phyloP scores from a whole-genome alignment of 306 rosid genomes.

The Dalbergia cultrata region DNA sequence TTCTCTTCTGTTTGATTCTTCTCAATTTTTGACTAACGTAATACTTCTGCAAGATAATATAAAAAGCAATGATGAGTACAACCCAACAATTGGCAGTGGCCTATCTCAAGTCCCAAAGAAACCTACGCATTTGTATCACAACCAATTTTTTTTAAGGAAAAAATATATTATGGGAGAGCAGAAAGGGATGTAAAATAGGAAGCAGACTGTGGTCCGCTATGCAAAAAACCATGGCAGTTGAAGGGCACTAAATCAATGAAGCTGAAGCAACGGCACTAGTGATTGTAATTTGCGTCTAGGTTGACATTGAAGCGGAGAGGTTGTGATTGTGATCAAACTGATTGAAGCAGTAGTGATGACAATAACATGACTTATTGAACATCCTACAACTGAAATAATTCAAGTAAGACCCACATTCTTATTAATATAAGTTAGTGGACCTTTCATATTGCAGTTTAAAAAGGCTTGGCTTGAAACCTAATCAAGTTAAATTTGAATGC shows the following conservation, averaged over 20 bases:
- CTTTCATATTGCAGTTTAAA: slow-evolving; percentile 18
- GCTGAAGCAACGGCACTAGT: neutral
- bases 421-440: neutral
- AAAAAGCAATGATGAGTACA: slow-evolving; percentile 35
- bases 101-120: neutral
- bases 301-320: neutral
- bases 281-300: neutral
- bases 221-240: neutral
- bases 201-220: neutral
- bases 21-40: slow-evolving; percentile 59
- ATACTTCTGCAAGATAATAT: slow-evolving; percentile 64
- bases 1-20: slow-evolving; percentile 59
- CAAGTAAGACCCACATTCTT: slow-evolving; percentile 30
- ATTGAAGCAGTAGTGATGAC: neutral
- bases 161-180: slow-evolving; percentile 16
- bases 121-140: neutral
- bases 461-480: slow-evolving; percentile 11
- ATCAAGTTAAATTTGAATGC: slow-evolving; percentile 1
- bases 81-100: neutral
- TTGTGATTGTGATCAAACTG: neutral
- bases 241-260: neutral
- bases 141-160: neutral
- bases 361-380: slow-evolving; percentile 21
- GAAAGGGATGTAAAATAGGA: slow-evolving; percentile 14
- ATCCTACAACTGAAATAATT: slow-evolving; percentile 15